phyloP scores from a whole-genome alignment of 768 basidiomycete genomes.

The Mycena chlorophos region DNA sequence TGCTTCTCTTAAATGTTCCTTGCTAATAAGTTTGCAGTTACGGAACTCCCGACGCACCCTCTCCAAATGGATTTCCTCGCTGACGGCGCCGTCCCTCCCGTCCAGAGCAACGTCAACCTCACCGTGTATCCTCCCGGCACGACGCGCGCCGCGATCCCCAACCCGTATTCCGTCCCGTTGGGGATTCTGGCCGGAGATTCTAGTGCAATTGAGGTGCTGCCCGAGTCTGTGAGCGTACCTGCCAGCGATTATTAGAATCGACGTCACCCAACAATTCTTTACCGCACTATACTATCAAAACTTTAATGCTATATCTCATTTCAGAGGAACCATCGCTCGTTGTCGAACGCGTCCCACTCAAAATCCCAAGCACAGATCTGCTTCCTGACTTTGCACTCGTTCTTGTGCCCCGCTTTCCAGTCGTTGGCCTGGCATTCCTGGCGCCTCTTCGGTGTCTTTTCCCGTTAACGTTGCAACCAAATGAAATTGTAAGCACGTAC shows the following conservation, averaged over 20 bases:
- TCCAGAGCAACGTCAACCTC: background rate
- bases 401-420: slow-evolving; percentile 27
- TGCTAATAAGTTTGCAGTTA: background rate
- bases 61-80: background rate
- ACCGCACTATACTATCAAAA: no score
- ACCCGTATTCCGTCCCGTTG: background rate
- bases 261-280: no score
- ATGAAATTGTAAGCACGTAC: slow-evolving; percentile 9
- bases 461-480: background rate
- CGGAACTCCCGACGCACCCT: background rate
- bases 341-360: slow-evolving; percentile 26
- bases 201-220: background rate
- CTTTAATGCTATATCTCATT: background rate
- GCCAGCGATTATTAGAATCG: no score
- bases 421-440: slow-evolving; percentile 27
- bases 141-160: background rate
- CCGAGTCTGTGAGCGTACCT: no score
- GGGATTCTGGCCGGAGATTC: background rate
- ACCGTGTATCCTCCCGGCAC: background rate
- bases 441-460: background rate
- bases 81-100: background rate
- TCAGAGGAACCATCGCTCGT: background rate
- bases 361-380: slow-evolving; percentile 29
- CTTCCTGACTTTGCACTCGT: slow-evolving; percentile 25
- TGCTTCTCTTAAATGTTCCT: background rate